Base-by-base conservation (phyloP, 441 rosid species). In the Pelargonium exstipulatum region DNA sequence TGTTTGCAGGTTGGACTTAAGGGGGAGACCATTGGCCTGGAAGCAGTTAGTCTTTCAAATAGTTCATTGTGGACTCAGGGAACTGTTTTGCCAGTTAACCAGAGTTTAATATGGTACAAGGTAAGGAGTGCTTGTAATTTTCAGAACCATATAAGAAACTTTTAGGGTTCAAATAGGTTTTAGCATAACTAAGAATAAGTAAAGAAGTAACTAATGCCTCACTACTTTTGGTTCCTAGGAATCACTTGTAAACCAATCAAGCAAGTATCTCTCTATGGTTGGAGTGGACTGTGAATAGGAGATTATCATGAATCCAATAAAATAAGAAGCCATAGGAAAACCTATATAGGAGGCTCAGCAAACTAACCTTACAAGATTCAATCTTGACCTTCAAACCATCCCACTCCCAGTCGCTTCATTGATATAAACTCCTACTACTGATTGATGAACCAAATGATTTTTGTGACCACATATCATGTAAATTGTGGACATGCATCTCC, bases 61-160 rank as follows among this genome's bases (percentile, higher is more conserved):
- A 85, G 88, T 71, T 77, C 86, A 0, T 32, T 85, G 37, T 88
- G 94, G 94, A 76, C 43, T 49, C 76, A 68, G 9, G 85, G 87
- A 9, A 26, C 69, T 40, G 49, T 68, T 53, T 67, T 75, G 26
- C 89, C 88, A 0, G 70, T 77, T n/a, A 83, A 82, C 29, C 60
- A 75, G 69, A 85, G 81, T 55, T 78, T 88, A 77, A 82, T 85
- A 66, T 86, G 93, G 93, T 86, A 88, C 83, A 88, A 85, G 86
- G 90, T 84, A 66, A 69, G 73, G 2, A 1, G 24, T 24, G 5
- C 18, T 13, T 5, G 57, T 18, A 45, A 62, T 2, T 24, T 48
- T 69, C 12, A 62, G 17, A 62, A 13, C 10, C 3, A n/a, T 60
- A 60, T 10, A 9, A 32, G 16, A 4, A 22, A 60, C 3, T 60